Evolutionary conservation across 495 filamentous ascomycete species (phyloP), one percentile per base, ranked within the genome.

Genomic region (Hypoxylon lenormandii): DNA sequence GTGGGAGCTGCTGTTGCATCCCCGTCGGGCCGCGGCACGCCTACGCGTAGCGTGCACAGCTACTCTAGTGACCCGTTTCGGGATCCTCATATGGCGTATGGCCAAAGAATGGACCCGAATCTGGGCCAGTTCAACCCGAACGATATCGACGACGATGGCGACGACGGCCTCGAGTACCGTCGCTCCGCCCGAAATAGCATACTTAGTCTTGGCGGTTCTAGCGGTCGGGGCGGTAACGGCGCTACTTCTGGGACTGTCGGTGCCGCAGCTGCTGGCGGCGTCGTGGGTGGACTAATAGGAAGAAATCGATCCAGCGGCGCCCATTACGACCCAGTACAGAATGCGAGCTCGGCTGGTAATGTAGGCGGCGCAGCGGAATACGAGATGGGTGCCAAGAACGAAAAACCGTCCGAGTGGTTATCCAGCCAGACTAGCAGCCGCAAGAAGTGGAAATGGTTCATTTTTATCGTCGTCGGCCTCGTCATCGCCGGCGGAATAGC

Each of bases 71-170:
- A 76, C 38, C 71, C 74, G 19, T 76, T 74, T 51, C 64, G 68
- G 18, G 74, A 76, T 47, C 74, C 71, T 23, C 74, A 70, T 1
- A 37, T 74, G 61, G 65, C 71, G 5, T 76, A 74, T 51, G 71
- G 71, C 10, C 74, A 74, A 22, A 60, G 74, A 26, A 67, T 74
- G 73, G 86, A 87, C 76, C 82, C 79, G 58, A 75, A 69, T 59
- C 76, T 85, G 60, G 79, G 84, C 5, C 80, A 83, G 13, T 88
- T 96, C 51, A 89, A 96, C 72, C 92, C 92, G 0, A 86, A 90
- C 63, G 88, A 89, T 1, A 93, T 96, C 55, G 88, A 84, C 2
- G 93, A 97, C 71, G 92, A 96, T 70, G 92, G 90, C 6, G 93
- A 97, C 69, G 93, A 97, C 65, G 92, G 89, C 3, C 83, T 93